Base-by-base conservation (phyloP, 192 early-diverging fungal genomes). In the Linderina pennispora region DNA sequence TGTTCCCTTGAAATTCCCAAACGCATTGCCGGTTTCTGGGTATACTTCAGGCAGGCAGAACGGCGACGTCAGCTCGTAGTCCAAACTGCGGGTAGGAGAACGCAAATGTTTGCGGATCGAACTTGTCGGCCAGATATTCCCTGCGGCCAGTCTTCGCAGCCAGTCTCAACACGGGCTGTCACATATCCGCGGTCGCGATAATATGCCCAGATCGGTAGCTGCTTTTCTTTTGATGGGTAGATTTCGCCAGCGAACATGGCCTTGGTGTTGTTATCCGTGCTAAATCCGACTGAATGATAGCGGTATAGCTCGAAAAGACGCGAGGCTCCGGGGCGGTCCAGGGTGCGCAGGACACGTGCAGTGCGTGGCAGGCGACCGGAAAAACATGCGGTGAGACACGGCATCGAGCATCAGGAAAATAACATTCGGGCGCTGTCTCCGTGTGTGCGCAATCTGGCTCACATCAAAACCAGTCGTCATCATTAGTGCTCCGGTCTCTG, bases 41-140 rank as follows among this genome's bases (percentile, higher is more conserved):
- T 64, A 78, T 38, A 57, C 76, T 15, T 77, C 76, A 18, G 78
- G 76, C 32, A 77, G 11, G 28, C 78, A 80, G 40, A 80, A 80
- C 8, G 78, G 78, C 18, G 76, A 52, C 0, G 72, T 44, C 15
- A 80, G 58, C 48, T 80, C 78, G 36, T 80, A 76, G 23, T 80
- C 78, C 11, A 70, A 37, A 8, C 55, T 62, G 38, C 66, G 59
- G n/a, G 15, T 55, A 51, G n/a, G 59, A 46, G 1, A 62, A 55
- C 9, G 55, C 43, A 44, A 58, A 76, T 10, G 57, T 52, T 8
- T 71, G 47, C 2, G 35, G 36, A 0, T 28, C n/a, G n/a, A 28
- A 62, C 13, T 54, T 47, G n/a, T 19, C 2, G 5, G 62, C 63
- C 7, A 46, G 50, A 33, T 66, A 80, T 16, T 69, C 60, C n/a